phyloP scores from a whole-genome alignment of 768 basidiomycete genomes.

The Chalciporus sphaerocephalus region DNA sequence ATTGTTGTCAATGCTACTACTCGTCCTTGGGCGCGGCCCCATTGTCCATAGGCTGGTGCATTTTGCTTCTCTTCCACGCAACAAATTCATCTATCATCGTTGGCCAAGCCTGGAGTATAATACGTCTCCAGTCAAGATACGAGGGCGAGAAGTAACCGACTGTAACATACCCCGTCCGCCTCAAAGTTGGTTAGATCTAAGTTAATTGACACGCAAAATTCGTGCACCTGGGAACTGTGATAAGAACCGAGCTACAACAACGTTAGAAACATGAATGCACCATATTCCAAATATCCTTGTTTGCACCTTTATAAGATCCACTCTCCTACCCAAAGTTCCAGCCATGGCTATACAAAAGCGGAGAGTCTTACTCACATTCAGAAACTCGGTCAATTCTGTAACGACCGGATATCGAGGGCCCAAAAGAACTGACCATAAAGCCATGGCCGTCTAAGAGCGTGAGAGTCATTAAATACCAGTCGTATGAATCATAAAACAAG shows the following conservation, averaged over 20 bases:
- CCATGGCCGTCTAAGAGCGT: constrained; percentile 53
- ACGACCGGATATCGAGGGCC: constrained; percentile 63
- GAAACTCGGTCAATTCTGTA: constrained; percentile 60
- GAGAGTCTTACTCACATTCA: constrained; percentile 46
- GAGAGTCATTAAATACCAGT: too few relatives aligned
- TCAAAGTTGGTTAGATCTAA: constrained; percentile 65
- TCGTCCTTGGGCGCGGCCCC: constrained; percentile 1
- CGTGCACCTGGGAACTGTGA: constrained; percentile 51
- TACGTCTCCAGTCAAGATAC: constrained; percentile 1
- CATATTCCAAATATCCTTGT: constrained; percentile 87
- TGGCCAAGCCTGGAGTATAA: constrained; percentile 66
- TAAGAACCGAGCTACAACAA: neutral
- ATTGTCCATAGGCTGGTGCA: constrained; percentile 2
- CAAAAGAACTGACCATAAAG: constrained; percentile 74
- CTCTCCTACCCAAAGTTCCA: constrained; percentile 30
- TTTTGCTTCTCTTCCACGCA: constrained; percentile 48
- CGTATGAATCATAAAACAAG: constrained; percentile 11
- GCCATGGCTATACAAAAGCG: neutral
- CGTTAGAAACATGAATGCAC: constrained; percentile 34
- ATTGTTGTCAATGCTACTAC: constrained; percentile 3
- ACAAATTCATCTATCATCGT: constrained; percentile 79
- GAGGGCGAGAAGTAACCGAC: constrained; percentile 11
- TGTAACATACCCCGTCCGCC: constrained; percentile 62
- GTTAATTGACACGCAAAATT: constrained; percentile 65
- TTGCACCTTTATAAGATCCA: constrained; percentile 68